These are phyloP conservation scores for Trametes gibbosa DNA, from an alignment of 768 basidiomycete genomes.

Conservation along the genomic window DNA sequence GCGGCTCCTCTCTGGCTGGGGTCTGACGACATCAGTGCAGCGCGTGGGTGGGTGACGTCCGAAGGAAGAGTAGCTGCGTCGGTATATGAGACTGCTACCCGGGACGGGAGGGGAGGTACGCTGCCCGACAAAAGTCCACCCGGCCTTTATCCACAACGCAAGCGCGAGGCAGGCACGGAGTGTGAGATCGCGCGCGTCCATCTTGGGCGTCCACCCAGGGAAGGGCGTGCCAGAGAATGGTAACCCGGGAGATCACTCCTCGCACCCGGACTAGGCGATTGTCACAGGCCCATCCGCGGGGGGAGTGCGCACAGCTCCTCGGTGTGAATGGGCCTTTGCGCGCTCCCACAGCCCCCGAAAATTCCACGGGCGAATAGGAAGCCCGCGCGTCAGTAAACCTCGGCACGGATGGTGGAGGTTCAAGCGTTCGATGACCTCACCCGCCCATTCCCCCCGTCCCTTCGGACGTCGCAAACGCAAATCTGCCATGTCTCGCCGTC, in stretches of 20 bases:
- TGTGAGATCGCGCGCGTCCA: conserved; percentile 15
- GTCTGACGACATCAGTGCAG: conserved; percentile 23
- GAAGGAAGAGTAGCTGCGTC: conserved; percentile 10
- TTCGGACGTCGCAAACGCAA: neutral
- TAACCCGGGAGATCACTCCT: conserved; percentile 14
- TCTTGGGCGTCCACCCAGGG: conserved; percentile 11
- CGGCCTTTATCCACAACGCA: conserved; percentile 18
- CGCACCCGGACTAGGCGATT: conserved; percentile 17
- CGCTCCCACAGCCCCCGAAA: conserved; percentile 18
- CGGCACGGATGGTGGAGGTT: neutral
- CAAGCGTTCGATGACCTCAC: conserved; percentile 11
- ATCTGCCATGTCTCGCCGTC: conserved; percentile 8
- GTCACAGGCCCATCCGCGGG: conserved; percentile 14
- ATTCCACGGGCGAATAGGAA: conserved; percentile 15
- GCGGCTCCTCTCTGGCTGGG: conserved; percentile 30
- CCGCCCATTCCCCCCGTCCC: conserved; percentile 2
- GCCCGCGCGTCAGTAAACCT: conserved; percentile 13
- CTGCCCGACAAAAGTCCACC: conserved; percentile 15
- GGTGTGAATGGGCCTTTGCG: conserved; percentile 11
- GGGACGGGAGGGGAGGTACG: conserved; percentile 20
- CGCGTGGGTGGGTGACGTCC: conserved; percentile 8
- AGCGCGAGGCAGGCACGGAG: conserved; percentile 21
- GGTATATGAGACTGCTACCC: conserved; percentile 16
- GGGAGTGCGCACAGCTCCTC: conserved; percentile 9
- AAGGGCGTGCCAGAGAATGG: conserved; percentile 11